phyloP scores from a whole-genome alignment of 768 basidiomycete species.

The Pulveroboletus sp. region DNA sequence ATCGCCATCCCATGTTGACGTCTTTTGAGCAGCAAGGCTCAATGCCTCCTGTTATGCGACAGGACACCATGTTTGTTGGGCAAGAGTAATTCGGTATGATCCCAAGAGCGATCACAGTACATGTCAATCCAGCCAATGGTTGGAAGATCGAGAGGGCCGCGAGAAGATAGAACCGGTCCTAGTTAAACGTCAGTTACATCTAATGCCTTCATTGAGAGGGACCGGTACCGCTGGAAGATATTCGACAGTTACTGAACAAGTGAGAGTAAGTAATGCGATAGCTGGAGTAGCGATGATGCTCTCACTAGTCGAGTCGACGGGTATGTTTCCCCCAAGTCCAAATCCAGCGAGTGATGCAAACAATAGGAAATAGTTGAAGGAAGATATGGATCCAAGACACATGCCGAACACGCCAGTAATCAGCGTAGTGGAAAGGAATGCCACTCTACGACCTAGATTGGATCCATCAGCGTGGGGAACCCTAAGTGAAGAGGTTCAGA shows the following conservation, averaged over 20 bases:
- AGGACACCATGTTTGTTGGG: constrained; percentile 7
- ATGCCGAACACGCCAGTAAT: constrained; percentile 13
- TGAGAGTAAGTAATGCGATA: not conserved
- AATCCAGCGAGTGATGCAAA: constrained; percentile 9
- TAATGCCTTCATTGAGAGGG: no score
- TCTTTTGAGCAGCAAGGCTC: constrained; percentile 14
- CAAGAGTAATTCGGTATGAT: constrained; percentile 16
- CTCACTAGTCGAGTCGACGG: constrained; percentile 17
- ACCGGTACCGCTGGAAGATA: constrained; percentile 12
- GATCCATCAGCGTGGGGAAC: not conserved
- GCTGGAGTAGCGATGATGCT: no score
- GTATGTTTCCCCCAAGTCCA: constrained; percentile 14
- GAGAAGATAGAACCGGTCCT: constrained; percentile 17
- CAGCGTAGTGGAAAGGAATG: constrained; percentile 14
- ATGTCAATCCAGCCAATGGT: not conserved
- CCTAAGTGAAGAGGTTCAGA: not conserved
- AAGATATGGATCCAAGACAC: constrained; percentile 10
- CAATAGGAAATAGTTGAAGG: constrained; percentile 12
- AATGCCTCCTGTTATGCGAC: constrained; percentile 9
- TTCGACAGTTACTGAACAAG: constrained; percentile 8
- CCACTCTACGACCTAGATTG: constrained; percentile 12
- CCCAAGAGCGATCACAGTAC: constrained; percentile 6
- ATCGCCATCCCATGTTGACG: constrained; percentile 21
- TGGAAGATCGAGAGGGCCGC: constrained; percentile 10
- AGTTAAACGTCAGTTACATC: not conserved